A percentile compares a stretch with the other conserved stretches of the same genome.
Conservation (phyloP, 495 filamentous ascomycete genomes). For the Parmelia sp. region DNA sequence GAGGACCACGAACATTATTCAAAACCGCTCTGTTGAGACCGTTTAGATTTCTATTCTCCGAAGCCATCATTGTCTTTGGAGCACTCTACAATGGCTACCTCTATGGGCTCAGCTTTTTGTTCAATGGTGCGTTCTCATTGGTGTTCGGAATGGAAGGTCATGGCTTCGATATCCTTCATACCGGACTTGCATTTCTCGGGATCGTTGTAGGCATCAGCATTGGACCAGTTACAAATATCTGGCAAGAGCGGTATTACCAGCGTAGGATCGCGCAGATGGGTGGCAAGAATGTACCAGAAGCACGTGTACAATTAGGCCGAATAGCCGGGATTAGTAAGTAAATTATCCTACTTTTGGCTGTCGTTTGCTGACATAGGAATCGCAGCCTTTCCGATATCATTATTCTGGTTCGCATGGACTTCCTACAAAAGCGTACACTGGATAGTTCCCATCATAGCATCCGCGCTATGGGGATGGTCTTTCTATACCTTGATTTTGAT, state of each 20-base stretch:
- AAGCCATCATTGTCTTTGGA: conserved; percentile 35
- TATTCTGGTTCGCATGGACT: conserved; percentile 47
- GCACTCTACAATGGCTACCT: conserved; percentile 35
- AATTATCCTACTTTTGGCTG: neutral
- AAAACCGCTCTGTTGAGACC: conserved; percentile 32
- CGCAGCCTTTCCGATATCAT: conserved; percentile 33
- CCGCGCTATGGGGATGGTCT: conserved; percentile 36
- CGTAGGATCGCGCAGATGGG: conserved; percentile 18
- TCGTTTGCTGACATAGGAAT: neutral
- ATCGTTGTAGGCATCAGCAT: conserved; percentile 39
- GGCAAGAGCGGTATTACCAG: conserved; percentile 39
- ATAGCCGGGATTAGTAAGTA: conserved; percentile 26
- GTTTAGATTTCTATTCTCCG: conserved; percentile 35
- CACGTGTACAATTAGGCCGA: conserved; percentile 30
- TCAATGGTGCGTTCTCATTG: conserved; percentile 41
- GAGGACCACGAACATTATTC: conserved; percentile 25
- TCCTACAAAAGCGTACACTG: conserved; percentile 39
- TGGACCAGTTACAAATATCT: conserved; percentile 37
- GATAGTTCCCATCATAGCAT: conserved; percentile 45
- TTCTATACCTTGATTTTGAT: conserved; percentile 34
- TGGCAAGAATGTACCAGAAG: conserved; percentile 35
- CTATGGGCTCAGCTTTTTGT: conserved; percentile 35
- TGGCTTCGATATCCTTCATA: conserved; percentile 35
- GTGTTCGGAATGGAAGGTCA: conserved; percentile 42
- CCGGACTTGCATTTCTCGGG: conserved; percentile 39